These are phyloP conservation scores for Globisporangium nunn DNA, from an alignment of 352 stramenopile species.

Conservation along the genomic window DNA sequence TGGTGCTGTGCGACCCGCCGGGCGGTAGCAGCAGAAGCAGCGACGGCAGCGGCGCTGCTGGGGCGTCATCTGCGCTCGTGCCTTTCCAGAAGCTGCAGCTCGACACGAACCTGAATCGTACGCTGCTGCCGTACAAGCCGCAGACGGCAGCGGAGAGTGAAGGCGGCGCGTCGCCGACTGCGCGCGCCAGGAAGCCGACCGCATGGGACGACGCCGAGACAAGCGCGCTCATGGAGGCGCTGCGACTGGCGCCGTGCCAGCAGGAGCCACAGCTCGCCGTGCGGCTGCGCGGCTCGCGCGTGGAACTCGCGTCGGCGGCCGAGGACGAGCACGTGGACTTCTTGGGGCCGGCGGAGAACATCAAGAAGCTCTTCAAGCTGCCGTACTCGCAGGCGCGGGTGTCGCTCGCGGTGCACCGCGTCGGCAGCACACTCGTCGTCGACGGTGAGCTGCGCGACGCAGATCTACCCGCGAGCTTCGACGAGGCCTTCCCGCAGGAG, in stretches of 20 bases:
- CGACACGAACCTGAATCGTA: conserved; percentile 74
- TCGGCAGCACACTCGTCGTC: conserved; percentile 73
- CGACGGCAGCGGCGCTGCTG: not conserved
- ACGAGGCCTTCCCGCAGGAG: conserved; percentile 37
- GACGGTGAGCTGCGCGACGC: conserved; percentile 68
- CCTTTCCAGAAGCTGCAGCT: conserved; percentile 79
- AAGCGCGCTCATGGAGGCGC: conserved; percentile 34
- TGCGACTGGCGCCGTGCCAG: conserved; percentile 32
- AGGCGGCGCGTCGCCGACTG: conserved; percentile 2
- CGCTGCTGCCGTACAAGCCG: conserved; percentile 38
- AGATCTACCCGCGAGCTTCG: conserved; percentile 64
- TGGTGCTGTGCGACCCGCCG: conserved; percentile 38
- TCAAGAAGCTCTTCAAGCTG: conserved; percentile 85
- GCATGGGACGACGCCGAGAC: conserved; percentile 23
- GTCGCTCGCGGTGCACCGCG: conserved; percentile 76
- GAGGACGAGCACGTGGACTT: conserved; percentile 75
- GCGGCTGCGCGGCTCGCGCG: conserved; percentile 46
- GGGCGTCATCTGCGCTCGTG: conserved; percentile 48
- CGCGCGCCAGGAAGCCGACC: conserved; percentile 16
- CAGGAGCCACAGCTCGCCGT: conserved; percentile 67
- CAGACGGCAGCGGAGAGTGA: not conserved
- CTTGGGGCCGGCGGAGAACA: conserved; percentile 74
- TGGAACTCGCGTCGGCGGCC: conserved; percentile 62
- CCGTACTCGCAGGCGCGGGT: conserved; percentile 73
- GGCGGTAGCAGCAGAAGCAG: conserved; percentile 5